These are phyloP conservation scores for Calonectria hongkongensis DNA, from an alignment of 2,329 filamentous ascomycete species.

Conservation along the genomic window DNA sequence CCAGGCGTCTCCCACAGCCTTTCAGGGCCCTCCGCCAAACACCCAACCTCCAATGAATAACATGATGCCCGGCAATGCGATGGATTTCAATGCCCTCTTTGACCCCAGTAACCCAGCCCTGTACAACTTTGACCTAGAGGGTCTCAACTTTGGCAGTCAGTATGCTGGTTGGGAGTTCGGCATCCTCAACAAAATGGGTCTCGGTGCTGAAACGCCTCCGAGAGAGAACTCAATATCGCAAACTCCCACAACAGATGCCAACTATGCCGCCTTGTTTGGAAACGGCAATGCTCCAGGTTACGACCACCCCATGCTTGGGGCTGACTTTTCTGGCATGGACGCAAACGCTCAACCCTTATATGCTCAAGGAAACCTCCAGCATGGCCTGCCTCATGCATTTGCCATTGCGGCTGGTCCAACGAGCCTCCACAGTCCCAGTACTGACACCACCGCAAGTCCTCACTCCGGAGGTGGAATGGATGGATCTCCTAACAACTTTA, in stretches of 20 bases:
- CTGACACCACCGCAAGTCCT: constrained; percentile 77
- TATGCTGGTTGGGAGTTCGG: constrained; percentile 97
- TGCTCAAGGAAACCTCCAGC: constrained; percentile 75
- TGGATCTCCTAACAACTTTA: constrained; percentile 66
- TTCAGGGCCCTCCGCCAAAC: constrained; percentile 73
- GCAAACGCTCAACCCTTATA: constrained; percentile 68
- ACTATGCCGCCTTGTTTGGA: constrained; percentile 69
- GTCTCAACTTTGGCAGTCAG: constrained; percentile 91
- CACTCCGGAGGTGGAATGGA: constrained; percentile 74
- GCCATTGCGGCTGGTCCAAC: constrained; percentile 78
- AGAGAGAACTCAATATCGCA: constrained; percentile 75
- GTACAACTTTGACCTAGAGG: constrained; percentile 97
- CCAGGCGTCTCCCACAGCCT: constrained; percentile 84
- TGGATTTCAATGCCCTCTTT: constrained; percentile 80
- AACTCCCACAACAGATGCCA: constrained; percentile 61
- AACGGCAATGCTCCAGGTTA: constrained; percentile 72
- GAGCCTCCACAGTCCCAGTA: constrained; percentile 78
- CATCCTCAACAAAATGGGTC: constrained; percentile 95
- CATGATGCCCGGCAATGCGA: constrained; percentile 69
- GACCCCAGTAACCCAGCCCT: constrained; percentile 93
- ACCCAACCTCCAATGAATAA: constrained; percentile 68
- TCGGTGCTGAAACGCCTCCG: constrained; percentile 83
- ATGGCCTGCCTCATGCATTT: constrained; percentile 79
- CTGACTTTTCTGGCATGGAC: constrained; percentile 73
- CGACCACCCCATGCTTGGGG: constrained; percentile 69